Base-by-base conservation (phyloP, 192 early-diverging fungal genomes). In the Podila verticillata region DNA sequence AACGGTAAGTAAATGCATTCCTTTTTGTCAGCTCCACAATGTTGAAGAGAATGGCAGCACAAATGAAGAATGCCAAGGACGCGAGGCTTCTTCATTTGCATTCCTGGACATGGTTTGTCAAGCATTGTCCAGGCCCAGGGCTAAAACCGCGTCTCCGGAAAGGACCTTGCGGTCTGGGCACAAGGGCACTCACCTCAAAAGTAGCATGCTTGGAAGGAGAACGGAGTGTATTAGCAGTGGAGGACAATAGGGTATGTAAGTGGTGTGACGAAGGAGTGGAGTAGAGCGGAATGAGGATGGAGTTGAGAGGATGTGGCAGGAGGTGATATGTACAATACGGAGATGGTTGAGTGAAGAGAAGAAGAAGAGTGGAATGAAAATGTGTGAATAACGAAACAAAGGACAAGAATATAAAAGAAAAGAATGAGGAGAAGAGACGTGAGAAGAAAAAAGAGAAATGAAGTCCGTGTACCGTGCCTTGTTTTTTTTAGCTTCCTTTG, bases 101-200 rank as follows among this genome's bases (percentile, higher is more conserved):
- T 57, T 57, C 54, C 26, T 57, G 54, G 54, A 57, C 54, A 57
- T 57, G 7, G 51, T 57, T 57, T 26, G 24, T 59, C 28, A 29
- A 24, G 5, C 28, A 15, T 34, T 59, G 30, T 30, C 39, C 39
- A 44, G 39, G 39, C 39, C 39, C 39, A 44, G 39, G 17, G 39
- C 17, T 44, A 44, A 44, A 44, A 15, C 39, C 17, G 12, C 3
- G 10, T 15, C 39, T 44, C 10, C 35, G 7, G 1, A 36, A 36
- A 36, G 35, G 35, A 36, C 35, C 12, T 15, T 44, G 32, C 6
- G 39, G 39, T 15, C 39, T 44, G 39, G 39, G 15, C 39, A 13
- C 39, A 44, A 6, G 17, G 39, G 39, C 39, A 44, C 39, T 44
- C 39, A 44, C 39, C 39, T 44, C 10, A 44, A 44, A 44, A 57